A percentile compares a stretch with the other conserved stretches of the same genome.
Conservation (phyloP, 176 grass and related monocot genomes). For the Luzula sylvatica region DNA sequence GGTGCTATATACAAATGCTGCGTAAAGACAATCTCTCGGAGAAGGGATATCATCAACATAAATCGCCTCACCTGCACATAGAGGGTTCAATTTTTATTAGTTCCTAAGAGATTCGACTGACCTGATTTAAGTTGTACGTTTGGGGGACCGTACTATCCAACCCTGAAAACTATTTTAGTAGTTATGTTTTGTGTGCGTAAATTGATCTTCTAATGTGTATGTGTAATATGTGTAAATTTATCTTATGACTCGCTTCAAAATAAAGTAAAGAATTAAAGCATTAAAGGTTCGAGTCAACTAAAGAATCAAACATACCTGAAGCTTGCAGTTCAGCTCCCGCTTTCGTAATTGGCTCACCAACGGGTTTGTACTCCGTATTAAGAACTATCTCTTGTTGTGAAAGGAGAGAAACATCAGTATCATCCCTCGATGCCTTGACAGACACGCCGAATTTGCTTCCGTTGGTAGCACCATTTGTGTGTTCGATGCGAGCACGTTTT, state of each 20-base stretch:
- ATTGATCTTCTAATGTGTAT: not conserved
- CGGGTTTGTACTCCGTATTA: conserved; percentile 51
- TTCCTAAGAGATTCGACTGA: not conserved
- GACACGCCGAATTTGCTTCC: not conserved
- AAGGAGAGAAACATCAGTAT: conserved; percentile 29
- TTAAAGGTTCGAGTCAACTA: too few species aligned
- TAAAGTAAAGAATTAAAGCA: too few species aligned
- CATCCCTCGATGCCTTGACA: conserved; percentile 2
- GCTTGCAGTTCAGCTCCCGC: conserved; percentile 85
- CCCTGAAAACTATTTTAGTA: too few species aligned
- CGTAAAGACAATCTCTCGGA: conserved; percentile 60
- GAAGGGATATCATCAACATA: conserved; percentile 79
- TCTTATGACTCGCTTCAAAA: too few species aligned
- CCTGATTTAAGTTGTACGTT: not conserved
- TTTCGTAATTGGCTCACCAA: conserved; percentile 79
- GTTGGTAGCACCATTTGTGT: not conserved
- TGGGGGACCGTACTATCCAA: not conserved
- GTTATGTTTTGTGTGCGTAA: too few species aligned
- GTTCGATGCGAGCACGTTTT: conserved; percentile 3
- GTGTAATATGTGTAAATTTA: not conserved
- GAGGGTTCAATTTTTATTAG: not conserved
- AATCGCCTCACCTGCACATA: conserved; percentile 49
- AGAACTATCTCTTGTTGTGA: conserved; percentile 51
- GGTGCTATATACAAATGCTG: conserved; percentile 79
- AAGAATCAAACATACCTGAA: conserved; percentile 39